A percentile compares a stretch with the other conserved stretches of the same genome.
These are phyloP conservation scores for Fraxinus quadrangulata DNA, from an alignment of 257 asterid genomes.

Conservation along the genomic window DNA sequence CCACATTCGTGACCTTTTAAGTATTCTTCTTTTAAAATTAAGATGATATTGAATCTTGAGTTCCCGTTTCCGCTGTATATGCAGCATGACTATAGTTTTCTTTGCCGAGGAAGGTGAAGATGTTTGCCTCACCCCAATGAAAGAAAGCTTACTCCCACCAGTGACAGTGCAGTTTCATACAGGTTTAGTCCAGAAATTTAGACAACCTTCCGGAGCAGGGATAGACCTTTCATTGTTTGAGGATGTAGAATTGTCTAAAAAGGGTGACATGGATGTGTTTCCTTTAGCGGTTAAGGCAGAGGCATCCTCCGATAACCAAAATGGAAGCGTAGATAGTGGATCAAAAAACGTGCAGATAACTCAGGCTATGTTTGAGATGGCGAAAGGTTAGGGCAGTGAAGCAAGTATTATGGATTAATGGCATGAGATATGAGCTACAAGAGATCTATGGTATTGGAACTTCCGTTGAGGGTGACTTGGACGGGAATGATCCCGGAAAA, in stretches of 20 bases:
- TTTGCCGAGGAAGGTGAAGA: conserved; percentile 91
- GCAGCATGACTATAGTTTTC: conserved; percentile 81
- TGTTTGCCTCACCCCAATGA: conserved; percentile 65
- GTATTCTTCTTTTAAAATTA: neutral
- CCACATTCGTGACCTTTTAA: neutral
- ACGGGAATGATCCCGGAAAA: conserved; percentile 74
- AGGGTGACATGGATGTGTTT: conserved; percentile 61
- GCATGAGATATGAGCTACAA: conserved; percentile 79
- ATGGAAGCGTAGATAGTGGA: conserved; percentile 36
- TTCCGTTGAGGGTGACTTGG: conserved; percentile 64
- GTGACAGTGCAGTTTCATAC: conserved; percentile 62
- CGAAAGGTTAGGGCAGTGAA: conserved; percentile 76
- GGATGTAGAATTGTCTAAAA: conserved; percentile 63
- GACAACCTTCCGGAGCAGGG: conserved; percentile 85
- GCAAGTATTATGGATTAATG: conserved; percentile 80
- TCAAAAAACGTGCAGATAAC: conserved; percentile 73
- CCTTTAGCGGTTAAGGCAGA: conserved; percentile 87
- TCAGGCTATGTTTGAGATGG: conserved; percentile 78
- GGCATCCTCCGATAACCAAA: conserved; percentile 43
- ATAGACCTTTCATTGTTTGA: conserved; percentile 68
- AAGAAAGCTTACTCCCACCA: conserved; percentile 65
- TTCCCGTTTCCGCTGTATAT: conserved; percentile 11
- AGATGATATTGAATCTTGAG: neutral
- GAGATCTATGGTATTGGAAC: conserved; percentile 84
- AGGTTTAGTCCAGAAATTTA: conserved; percentile 84